Evolutionary conservation across 768 basidiomycete species (phyloP), one percentile per base, ranked within the genome.

Genomic region (Macrolepiota albuminosa): DNA sequence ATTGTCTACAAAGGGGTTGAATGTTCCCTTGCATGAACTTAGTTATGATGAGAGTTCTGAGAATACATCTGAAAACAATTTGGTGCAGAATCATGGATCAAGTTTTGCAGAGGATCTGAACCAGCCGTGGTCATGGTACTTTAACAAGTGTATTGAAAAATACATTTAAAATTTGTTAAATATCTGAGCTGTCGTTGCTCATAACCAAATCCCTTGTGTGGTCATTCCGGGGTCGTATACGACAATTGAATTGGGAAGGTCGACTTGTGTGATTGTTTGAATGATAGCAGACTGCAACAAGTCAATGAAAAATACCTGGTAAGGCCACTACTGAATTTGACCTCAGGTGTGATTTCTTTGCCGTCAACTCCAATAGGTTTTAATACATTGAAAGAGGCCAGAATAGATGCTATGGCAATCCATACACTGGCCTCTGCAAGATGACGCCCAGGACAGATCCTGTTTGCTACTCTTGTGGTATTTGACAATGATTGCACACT

Each of bases 401-500:
- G 29, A 29, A 29, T 29, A 29, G 29, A 29, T 29, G 29, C 29
- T 29, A 29, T 29, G 29, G 29, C 29, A 29, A 29, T 29, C 29
- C 29, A 29, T 4, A 29, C 29, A 14, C 74, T 76, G 2, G 75
- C 69, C 26, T 80, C 76, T 3, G 76, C 80, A 42, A 84, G 65
- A 53, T 77, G 59, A 31, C 72, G 67, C 6, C 81, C 82, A n/a
- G 79, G 75, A 56, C 80, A 81, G 5, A 76, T 62, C 33, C 40
- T 42, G 21, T 21, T 21, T 21, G 21, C 21, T 21, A 21, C 21
- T 21, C 21, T 21, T 21, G 21, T 21, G 21, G 21, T 21, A 21
- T 21, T 21, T 21, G 21, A 21, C 21, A 21, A 21, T 21, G 21
- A 21, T 21, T 21, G 21, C 21, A 21, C 21, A 21, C 21, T 21